A percentile compares a stretch with the other conserved stretches of the same genome.
Evolutionary conservation across 139 green algal species (phyloP).

Genomic region (Penium margaritaceum): DNA sequence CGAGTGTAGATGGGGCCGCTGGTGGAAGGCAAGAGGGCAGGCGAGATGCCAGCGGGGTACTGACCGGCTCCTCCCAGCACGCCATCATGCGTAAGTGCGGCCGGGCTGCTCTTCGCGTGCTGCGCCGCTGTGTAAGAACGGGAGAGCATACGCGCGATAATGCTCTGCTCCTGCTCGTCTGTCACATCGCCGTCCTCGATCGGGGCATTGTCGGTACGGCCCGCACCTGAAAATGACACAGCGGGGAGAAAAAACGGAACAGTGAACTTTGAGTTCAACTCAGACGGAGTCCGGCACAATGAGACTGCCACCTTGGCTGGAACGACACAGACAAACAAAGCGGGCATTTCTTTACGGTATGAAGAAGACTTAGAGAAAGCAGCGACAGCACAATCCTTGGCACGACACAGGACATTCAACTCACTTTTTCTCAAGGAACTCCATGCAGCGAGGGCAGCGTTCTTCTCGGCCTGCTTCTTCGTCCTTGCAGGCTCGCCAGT

Average conservation of each 20-base stretch:
- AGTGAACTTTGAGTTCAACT: neutral
- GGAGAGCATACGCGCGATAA: constrained; percentile 14
- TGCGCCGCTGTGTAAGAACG: neutral
- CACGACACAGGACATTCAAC: neutral
- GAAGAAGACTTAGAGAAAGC: neutral
- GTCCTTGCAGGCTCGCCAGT: constrained; percentile 36
- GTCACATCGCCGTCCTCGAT: constrained; percentile 9
- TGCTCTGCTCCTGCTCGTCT: constrained; percentile 38
- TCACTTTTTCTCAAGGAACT: constrained; percentile 31
- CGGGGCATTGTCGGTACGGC: neutral
- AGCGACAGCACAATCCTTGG: neutral
- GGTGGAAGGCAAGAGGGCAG: neutral
- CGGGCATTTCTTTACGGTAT: neutral
- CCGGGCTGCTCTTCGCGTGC: neutral
- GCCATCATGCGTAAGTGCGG: neutral
- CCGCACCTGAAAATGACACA: constrained; percentile 10
- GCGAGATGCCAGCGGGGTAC: neutral
- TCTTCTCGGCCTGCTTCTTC: constrained; percentile 48
- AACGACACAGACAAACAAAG: neutral
- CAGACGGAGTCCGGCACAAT: neutral
- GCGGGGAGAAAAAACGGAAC: neutral
- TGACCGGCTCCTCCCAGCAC: neutral
- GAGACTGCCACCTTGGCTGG: neutral
- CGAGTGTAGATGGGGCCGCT: neutral
- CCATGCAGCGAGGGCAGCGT: constrained; percentile 38